These are phyloP conservation scores for Zychaea mexicana DNA, from an alignment of 371 early-diverging fungal species.

Conservation along the genomic window DNA sequence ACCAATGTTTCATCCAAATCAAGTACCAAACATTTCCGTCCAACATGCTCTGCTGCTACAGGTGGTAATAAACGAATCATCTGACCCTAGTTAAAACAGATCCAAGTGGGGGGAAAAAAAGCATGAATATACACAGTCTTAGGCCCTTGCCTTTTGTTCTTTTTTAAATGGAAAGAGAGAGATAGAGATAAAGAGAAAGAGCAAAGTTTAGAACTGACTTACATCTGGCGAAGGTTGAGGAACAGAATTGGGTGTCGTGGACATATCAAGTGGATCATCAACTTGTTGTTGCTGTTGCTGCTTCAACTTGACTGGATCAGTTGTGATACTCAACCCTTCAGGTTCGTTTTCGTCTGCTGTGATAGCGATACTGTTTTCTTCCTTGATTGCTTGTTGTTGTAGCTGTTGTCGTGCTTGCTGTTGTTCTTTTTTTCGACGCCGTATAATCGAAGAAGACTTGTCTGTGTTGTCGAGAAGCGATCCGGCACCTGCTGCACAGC, in stretches of 20 bases:
- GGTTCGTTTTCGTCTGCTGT: not conserved
- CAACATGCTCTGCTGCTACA: slow-evolving; percentile 35
- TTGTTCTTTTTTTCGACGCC: not conserved
- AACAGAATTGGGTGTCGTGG: slow-evolving; percentile 9
- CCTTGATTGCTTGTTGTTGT: not conserved
- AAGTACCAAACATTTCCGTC: slow-evolving; percentile 61
- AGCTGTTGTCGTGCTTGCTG: too few relatives aligned
- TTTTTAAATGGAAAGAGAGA: not conserved
- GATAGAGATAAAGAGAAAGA: not conserved
- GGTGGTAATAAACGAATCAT: slow-evolving; percentile 37
- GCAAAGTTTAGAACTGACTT: not conserved
- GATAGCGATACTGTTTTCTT: not conserved
- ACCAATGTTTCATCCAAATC: slow-evolving; percentile 73
- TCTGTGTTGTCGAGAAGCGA: slow-evolving; percentile 14
- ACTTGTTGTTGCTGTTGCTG: not conserved
- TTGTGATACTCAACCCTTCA: not conserved
- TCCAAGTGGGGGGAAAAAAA: too few relatives aligned
- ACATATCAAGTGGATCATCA: not conserved
- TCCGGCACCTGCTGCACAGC: slow-evolving; percentile 23
- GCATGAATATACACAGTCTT: too few relatives aligned
- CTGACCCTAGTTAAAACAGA: slow-evolving; percentile 4
- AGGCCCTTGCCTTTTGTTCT: too few relatives aligned
- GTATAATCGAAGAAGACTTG: slow-evolving; percentile 13
- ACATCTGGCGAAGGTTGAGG: slow-evolving; percentile 9
- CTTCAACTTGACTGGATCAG: not conserved